Conservation (phyloP, 768 basidiomycete genomes). For the Pisolithus orientalis region DNA sequence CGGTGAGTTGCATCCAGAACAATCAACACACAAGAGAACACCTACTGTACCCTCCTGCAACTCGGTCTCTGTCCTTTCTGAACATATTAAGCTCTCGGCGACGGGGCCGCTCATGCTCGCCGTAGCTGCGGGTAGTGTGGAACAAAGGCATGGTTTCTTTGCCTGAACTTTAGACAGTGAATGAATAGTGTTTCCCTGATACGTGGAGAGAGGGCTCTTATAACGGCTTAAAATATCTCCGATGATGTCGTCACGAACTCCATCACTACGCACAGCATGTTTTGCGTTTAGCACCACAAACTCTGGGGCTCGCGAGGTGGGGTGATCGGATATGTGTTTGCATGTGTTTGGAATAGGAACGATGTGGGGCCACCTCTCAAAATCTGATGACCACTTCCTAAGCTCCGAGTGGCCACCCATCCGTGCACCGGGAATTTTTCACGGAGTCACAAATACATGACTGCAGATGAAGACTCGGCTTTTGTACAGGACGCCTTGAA, state of each 20-base stretch:
- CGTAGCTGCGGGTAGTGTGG: no score
- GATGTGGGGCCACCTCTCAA: background rate
- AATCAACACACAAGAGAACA: background rate
- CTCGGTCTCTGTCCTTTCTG: conserved; percentile 34
- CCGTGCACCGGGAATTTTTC: background rate
- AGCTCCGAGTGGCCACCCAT: background rate
- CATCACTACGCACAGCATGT: no score
- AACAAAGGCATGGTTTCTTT: no score
- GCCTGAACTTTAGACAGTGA: no score
- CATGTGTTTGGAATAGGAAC: conserved; percentile 9
- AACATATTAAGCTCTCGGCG: background rate
- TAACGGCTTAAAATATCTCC: no score
- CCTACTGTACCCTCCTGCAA: conserved; percentile 46
- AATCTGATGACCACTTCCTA: background rate
- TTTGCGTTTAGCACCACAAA: no score
- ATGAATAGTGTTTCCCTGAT: no score
- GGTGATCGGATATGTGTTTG: conserved; percentile 1
- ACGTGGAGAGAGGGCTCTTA: no score
- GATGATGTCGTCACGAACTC: no score
- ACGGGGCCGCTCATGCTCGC: no score
- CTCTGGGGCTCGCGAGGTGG: background rate
- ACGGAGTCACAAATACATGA: conserved; percentile 2
- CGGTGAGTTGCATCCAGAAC: background rate
- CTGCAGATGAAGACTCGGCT: conserved; percentile 2
- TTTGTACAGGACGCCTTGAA: conserved; percentile 35